A percentile compares a stretch with the other conserved stretches of the same genome.
These are phyloP conservation scores for Fraxinus platypoda DNA, from an alignment of 305 asterid species.

Conservation along the genomic window DNA sequence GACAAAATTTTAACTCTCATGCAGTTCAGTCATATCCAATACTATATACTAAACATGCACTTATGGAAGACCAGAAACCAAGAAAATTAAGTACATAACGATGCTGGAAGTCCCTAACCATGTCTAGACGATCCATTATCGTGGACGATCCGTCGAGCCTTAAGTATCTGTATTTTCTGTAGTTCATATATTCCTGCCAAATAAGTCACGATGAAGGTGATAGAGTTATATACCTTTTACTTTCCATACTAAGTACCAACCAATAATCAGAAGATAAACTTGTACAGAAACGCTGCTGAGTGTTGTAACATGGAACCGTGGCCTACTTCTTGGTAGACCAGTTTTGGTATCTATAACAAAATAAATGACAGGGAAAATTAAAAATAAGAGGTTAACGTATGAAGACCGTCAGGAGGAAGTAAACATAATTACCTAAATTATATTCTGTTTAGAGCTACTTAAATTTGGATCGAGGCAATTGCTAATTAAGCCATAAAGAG, in stretches of 20 bases:
- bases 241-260: not conserved
- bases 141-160: conserved; percentile 98
- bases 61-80: not conserved
- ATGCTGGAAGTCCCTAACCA: conserved; percentile 95
- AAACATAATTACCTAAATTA: conserved; percentile 6
- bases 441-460: conserved; percentile 9
- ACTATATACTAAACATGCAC: not conserved
- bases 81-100: conserved; percentile 45
- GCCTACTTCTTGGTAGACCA: conserved; percentile 63
- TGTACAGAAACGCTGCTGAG: conserved; percentile 21
- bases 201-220: conserved; percentile 9
- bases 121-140: conserved; percentile 91
- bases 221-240: not conserved
- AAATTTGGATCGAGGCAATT: conserved; percentile 7
- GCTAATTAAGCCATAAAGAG: not conserved
- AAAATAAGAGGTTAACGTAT: not conserved
- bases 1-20: not conserved
- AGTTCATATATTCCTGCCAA: conserved; percentile 94
- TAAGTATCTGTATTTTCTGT: conserved; percentile 76
- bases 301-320: conserved; percentile 30
- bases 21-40: not conserved
- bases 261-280: not conserved
- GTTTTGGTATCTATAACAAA: conserved; percentile 70
- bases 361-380: conserved; percentile 22
- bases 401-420: conserved; percentile 7